A percentile compares a stretch with the other conserved stretches of the same genome.
Evolutionary conservation across 2,329 filamentous ascomycete genomes (phyloP).

Genomic region (Xenoacremonium recifei): DNA sequence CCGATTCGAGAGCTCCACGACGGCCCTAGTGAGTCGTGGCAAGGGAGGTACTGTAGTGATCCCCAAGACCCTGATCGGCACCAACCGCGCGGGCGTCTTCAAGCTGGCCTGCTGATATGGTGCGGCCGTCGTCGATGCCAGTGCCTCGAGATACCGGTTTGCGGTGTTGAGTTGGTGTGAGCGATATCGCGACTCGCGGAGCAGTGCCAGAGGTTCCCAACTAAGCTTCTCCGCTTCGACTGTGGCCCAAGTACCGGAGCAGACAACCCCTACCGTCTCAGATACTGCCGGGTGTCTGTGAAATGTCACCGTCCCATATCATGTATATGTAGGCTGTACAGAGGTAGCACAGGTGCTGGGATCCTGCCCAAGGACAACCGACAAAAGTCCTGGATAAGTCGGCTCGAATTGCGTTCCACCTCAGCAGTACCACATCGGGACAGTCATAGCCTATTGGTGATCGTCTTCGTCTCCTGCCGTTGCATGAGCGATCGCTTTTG

Average conservation of each 20-base stretch:
- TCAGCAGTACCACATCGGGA: not conserved
- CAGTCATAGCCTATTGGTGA: not conserved
- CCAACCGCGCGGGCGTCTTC: constrained; percentile 4
- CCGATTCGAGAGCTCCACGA: not conserved
- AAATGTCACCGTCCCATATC: not conserved
- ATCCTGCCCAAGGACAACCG: not conserved
- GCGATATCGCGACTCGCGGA: not conserved
- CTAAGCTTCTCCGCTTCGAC: not conserved
- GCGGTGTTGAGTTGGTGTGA: not conserved
- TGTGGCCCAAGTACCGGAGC: not conserved
- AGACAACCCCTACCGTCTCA: not conserved
- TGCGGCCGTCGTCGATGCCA: constrained; percentile 8
- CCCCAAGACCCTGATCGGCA: constrained; percentile 25
- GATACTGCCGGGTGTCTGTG: not conserved
- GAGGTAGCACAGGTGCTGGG: not conserved
- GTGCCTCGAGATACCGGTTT: not conserved
- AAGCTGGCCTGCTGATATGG: constrained; percentile 9
- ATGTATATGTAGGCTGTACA: not conserved
- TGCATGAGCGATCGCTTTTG: not conserved
- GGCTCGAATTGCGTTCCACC: not conserved
- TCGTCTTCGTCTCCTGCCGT: not conserved
- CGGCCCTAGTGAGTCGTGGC: not conserved
- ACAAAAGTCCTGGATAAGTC: not conserved
- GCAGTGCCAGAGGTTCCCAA: not conserved
- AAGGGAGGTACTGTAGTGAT: not conserved